Percentiles rank a stretch among this genome's conserved stretches.
Conservation (phyloP, 2,329 filamentous ascomycete species). For the Colletotrichum kahawae region DNA sequence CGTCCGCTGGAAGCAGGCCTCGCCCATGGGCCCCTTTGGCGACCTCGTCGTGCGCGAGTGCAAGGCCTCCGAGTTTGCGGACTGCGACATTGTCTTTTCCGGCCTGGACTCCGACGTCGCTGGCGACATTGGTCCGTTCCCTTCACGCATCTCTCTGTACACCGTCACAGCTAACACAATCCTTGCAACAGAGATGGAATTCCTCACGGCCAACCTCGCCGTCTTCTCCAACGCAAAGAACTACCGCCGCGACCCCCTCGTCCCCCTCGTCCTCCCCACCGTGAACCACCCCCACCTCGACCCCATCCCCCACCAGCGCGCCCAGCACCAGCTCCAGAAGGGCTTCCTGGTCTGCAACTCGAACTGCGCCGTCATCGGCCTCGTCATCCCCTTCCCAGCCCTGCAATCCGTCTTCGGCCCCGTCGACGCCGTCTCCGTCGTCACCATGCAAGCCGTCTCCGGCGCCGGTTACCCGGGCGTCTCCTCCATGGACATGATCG, state of each 20-base stretch:
- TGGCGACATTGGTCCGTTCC: slow-evolving; percentile 78
- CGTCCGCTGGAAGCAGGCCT: slow-evolving; percentile 91
- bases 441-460: slow-evolving; percentile 94
- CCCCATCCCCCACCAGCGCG: slow-evolving; percentile 87
- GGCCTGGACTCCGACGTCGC: slow-evolving; percentile 93
- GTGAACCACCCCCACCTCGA: slow-evolving; percentile 90
- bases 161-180: neutral
- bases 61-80: slow-evolving; percentile 78
- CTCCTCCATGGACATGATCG: slow-evolving; percentile 91
- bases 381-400: slow-evolving; percentile 93
- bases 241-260: slow-evolving; percentile 87
- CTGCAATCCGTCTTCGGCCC: slow-evolving; percentile 86
- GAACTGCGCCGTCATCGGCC: slow-evolving; percentile 95
- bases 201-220: slow-evolving; percentile 84
- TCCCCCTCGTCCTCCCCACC: slow-evolving; percentile 92
- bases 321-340: slow-evolving; percentile 73
- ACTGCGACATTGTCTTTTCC: slow-evolving; percentile 93
- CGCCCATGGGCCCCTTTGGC: slow-evolving; percentile 79
- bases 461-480: slow-evolving; percentile 92
- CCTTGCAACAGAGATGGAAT: slow-evolving; percentile 76
- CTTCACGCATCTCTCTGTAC: neutral
- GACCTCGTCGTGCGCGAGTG: slow-evolving; percentile 88
- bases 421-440: slow-evolving; percentile 76
- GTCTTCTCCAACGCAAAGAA: slow-evolving; percentile 99
- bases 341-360: slow-evolving; percentile 98